Base-by-base conservation (phyloP, 192 early-diverging fungal species). In the Coemansia reversa region DNA sequence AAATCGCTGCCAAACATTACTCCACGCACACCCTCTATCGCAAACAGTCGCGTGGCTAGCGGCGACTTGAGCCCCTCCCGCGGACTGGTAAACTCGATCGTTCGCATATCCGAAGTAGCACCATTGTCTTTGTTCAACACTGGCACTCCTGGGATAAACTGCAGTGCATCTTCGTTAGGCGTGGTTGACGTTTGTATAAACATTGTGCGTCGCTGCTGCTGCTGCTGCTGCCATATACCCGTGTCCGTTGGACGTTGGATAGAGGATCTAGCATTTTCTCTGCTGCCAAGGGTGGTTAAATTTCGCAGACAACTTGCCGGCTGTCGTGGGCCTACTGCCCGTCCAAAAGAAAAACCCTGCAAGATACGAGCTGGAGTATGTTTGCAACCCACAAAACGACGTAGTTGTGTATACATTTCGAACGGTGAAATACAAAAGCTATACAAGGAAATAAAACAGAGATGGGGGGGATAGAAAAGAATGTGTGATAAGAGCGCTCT, bases 1-100 rank as follows among this genome's bases (percentile, higher is more conserved):
- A 97, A 98, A 70, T 99, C 96, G 7, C 88, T 82, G 27, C 94
- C 93, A 59, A 91, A 95, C 62, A 99, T 90, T 3, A 99, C 91
- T 12, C 90, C 89, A 14, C 81, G 69, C 23, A 99, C 91, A 25
- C 97, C 97, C 54, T 97, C 94, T 67, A 99, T 93, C 49, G 87
- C 83, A 75, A 99, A 96, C n/a, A 99, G 83, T 20, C 85, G 73
- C 16, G 88, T 88, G 32, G 95, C 97, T 7, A 99, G 83, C 18
- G 97, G 96, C 3, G 96, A 98, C 23, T 80, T 76, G 58, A 89
- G 80, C 3, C 88, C 85, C 30, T 87, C 87, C 57, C 92, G 90
- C 2, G 87, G 80, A 23, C 87, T 86, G 12, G 92, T 70, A 69
- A 94, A 99, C 79, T 99, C 97, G 51, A 88, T 80, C 23, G 92